Evolutionary conservation across 2,329 filamentous ascomycete genomes (phyloP).

Genomic region (Diaporthe amygdali): DNA sequence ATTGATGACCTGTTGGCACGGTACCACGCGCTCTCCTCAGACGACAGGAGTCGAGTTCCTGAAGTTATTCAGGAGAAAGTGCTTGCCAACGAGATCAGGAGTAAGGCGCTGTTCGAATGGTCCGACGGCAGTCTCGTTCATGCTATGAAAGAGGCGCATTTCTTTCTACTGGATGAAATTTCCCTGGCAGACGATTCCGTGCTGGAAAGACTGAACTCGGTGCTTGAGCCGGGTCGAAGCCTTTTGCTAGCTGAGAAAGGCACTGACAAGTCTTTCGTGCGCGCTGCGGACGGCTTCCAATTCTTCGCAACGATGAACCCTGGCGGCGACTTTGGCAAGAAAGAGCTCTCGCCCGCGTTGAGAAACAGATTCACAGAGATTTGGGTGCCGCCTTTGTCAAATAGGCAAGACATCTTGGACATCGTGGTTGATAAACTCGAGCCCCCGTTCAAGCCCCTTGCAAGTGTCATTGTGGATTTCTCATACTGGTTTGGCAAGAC

Average conservation of each 20-base stretch:
- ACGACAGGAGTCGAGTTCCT: slow-evolving; percentile 52
- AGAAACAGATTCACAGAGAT: slow-evolving; percentile 98
- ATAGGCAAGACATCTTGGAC: slow-evolving; percentile 82
- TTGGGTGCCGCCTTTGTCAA: slow-evolving; percentile 90
- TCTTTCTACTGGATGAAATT: slow-evolving; percentile 96
- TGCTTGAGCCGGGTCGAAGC: slow-evolving; percentile 86
- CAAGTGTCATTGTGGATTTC: slow-evolving; percentile 79
- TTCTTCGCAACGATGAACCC: slow-evolving; percentile 99
- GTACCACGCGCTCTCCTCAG: slow-evolving; percentile 60
- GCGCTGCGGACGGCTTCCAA: slow-evolving; percentile 81
- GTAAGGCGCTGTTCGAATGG: slow-evolving; percentile 94
- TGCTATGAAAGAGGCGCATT: slow-evolving; percentile 87
- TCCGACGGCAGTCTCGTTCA: slow-evolving; percentile 91
- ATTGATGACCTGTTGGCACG: slow-evolving; percentile 62
- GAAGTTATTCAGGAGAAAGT: slow-evolving; percentile 53
- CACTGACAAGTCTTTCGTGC: slow-evolving; percentile 78
- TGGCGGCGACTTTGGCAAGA: slow-evolving; percentile 97
- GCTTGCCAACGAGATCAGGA: slow-evolving; percentile 59
- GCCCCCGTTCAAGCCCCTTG: slow-evolving; percentile 58
- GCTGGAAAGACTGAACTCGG: slow-evolving; percentile 93
- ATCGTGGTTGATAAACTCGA: slow-evolving; percentile 82
- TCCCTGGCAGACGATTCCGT: slow-evolving; percentile 98
- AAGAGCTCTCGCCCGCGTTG: slow-evolving; percentile 92
- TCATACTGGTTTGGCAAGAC: slow-evolving; percentile 89
- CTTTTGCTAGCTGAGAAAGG: slow-evolving; percentile 95